Base-by-base conservation (phyloP, 345 rosid genomes). In the Rhodomyrtus tomentosa region DNA sequence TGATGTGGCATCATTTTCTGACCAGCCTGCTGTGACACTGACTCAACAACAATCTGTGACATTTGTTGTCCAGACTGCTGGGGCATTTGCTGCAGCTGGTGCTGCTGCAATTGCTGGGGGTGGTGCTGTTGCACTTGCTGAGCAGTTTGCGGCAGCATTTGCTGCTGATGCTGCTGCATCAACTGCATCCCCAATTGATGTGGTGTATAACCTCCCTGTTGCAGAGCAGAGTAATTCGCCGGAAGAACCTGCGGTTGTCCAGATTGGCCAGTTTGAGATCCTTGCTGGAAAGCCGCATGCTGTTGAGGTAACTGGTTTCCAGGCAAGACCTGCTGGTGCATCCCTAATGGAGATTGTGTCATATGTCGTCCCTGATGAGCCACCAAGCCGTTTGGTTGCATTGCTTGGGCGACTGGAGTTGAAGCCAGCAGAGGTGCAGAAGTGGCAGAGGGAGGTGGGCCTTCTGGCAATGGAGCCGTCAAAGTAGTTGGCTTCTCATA, bases 401-500 rank as follows among this genome's bases (percentile, higher is more conserved):
- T 83, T 4, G 90, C 81, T 83, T 92, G 94, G 5, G 90, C 89
- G 55, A 74, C 82, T 32, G 95, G 95, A 52, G 92, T 85, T 54
- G 93, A 95, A 86, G 98, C 92, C 83, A 94, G 87, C 87, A 92
- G 93, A 16, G 94, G 95, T 2, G 93, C 88, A 45, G 92, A 81
- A 82, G 90, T 83, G 52, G 87, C 51, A 25, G 59, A 52, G 45
- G 95, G 93, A 80, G 96, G 94, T 10, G 86, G 91, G 3, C 92
- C 94, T 84, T 90, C 86, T 1, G 93, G 96, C 84, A 91, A 83
- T 8, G 93, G 95, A 20, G 96, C 95, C 82, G 92, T 89, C 62
- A 88, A 80, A 25, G 87, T 81, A 38, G 93, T 86, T n/a, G 99
- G 99, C 88, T 92, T 94, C 87, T 97, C 99, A 84, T 95, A 97